Percentiles rank a stretch among this genome's conserved stretches.
Conservation (phyloP, 192 early-diverging fungal species). For the Backusella liffmaniae region DNA sequence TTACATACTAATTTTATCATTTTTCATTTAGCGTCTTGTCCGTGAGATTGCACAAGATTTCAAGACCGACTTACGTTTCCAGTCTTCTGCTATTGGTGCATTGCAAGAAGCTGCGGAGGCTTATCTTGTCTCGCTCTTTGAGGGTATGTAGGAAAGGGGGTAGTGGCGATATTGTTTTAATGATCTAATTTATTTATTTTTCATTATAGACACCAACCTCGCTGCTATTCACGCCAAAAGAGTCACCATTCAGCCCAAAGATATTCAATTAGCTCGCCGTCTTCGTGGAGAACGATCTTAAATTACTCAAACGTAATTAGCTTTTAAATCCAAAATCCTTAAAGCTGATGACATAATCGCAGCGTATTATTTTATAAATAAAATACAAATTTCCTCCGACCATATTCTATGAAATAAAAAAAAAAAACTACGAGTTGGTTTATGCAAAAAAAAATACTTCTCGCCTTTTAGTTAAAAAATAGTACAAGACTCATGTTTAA, state of each 20-base stretch:
- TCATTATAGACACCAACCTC: conserved; percentile 96
- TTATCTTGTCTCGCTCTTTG: conserved; percentile 78
- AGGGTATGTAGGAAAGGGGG: conserved; percentile 14
- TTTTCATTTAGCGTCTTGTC: conserved; percentile 70
- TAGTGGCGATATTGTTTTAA: not conserved
- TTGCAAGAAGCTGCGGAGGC: conserved; percentile 98
- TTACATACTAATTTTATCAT: conserved; percentile 1
- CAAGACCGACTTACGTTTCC: conserved; percentile 99
- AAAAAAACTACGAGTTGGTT: not conserved
- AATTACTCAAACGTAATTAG: conserved; percentile 24
- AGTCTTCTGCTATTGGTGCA: conserved; percentile 98
- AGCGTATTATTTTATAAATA: not conserved
- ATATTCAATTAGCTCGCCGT: conserved; percentile 97
- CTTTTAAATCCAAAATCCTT: not conserved
- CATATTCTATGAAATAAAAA: not conserved
- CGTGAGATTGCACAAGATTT: conserved; percentile 99
- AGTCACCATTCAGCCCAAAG: conserved; percentile 99
- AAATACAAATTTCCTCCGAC: not conserved
- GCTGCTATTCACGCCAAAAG: conserved; percentile 98
- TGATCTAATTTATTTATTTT: not conserved
- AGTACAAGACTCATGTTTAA: not conserved
- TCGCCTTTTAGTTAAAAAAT: not conserved
- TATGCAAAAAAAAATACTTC: not conserved
- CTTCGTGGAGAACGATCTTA: conserved; percentile 90
- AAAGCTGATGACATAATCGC: not conserved